Percentiles rank a stretch among this genome's conserved stretches.
Evolutionary conservation across 192 early-diverging fungal genomes (phyloP).

Genomic region (Podila epicladia): DNA sequence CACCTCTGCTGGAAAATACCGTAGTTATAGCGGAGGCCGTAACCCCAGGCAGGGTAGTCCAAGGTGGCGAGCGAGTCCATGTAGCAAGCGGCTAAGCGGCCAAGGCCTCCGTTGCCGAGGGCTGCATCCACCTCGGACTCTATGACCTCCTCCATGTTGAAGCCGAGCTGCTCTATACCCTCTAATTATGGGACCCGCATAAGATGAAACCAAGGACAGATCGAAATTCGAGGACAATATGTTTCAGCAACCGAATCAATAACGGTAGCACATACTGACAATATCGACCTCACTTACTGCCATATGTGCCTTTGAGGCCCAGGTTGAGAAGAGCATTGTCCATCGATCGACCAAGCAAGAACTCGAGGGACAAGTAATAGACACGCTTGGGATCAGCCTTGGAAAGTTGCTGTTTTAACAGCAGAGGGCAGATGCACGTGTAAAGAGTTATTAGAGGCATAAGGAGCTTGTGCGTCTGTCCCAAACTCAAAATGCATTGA

Average conservation of each 20-base stretch:
- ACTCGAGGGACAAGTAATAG: conserved; percentile 98
- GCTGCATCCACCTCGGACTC: conserved; percentile 96
- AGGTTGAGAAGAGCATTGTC: conserved; percentile 96
- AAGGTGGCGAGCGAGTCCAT: conserved; percentile 96
- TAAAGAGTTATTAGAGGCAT: neutral
- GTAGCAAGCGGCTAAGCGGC: conserved; percentile 97
- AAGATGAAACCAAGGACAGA: neutral
- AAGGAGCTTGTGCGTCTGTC: neutral
- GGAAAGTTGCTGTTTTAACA: conserved; percentile 64
- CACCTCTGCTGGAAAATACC: conserved; percentile 98
- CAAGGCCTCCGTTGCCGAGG: conserved; percentile 97
- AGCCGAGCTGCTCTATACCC: conserved; percentile 81
- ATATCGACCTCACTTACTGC: conserved; percentile 49
- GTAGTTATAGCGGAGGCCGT: conserved; percentile 97
- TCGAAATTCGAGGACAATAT: neutral
- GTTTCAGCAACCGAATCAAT: too few relatives aligned
- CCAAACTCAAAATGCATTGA: neutral
- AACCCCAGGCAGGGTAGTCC: conserved; percentile 96
- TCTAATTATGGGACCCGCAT: conserved; percentile 29
- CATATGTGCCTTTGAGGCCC: conserved; percentile 82
- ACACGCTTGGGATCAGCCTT: conserved; percentile 89
- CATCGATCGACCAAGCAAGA: conserved; percentile 95
- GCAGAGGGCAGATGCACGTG: neutral
- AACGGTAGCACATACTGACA: too few relatives aligned
- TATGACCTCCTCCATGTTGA: conserved; percentile 91